Conservation (phyloP, 139 green algal species). For the Yamagishiella unicocca region DNA sequence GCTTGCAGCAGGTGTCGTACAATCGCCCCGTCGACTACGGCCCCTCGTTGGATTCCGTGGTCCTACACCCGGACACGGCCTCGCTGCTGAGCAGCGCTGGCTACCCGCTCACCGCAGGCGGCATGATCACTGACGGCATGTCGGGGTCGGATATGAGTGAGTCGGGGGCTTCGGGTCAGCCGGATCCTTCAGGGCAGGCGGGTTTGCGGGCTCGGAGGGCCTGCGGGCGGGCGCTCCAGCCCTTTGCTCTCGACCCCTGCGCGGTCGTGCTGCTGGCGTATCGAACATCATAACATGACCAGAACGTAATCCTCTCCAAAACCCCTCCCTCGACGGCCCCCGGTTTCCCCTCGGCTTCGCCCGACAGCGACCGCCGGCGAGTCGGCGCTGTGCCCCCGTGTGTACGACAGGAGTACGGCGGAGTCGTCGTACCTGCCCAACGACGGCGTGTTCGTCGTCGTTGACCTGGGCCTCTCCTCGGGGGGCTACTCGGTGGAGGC, state of each 20-base stretch:
- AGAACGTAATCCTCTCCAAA: too few relatives aligned
- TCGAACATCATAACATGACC: too few relatives aligned
- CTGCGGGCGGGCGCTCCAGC: too few relatives aligned
- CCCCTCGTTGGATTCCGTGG: not conserved
- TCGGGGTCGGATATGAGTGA: too few relatives aligned
- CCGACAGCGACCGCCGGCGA: too few relatives aligned
- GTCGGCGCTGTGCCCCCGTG: constrained; percentile 25
- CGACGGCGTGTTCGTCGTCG: constrained; percentile 1
- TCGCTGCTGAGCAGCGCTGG: not conserved
- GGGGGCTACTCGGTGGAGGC: constrained; percentile 1
- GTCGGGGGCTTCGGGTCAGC: too few relatives aligned
- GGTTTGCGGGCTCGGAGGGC: too few relatives aligned
- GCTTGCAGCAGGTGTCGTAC: constrained; percentile 46
- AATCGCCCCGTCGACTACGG: constrained; percentile 10
- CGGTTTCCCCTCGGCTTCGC: too few relatives aligned
- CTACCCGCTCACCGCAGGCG: not conserved
- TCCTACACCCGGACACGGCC: not conserved
- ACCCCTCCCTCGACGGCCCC: too few relatives aligned
- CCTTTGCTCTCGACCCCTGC: too few relatives aligned
- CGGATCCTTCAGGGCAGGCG: too few relatives aligned
- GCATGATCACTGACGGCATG: constrained; percentile 5
- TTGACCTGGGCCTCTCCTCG: not conserved
- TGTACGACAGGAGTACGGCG: not conserved
- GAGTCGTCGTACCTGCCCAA: not conserved
- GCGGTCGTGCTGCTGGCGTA: too few relatives aligned